Conservation (phyloP, 2,329 filamentous ascomycete species). For the Cladosporium sp. region DNA sequence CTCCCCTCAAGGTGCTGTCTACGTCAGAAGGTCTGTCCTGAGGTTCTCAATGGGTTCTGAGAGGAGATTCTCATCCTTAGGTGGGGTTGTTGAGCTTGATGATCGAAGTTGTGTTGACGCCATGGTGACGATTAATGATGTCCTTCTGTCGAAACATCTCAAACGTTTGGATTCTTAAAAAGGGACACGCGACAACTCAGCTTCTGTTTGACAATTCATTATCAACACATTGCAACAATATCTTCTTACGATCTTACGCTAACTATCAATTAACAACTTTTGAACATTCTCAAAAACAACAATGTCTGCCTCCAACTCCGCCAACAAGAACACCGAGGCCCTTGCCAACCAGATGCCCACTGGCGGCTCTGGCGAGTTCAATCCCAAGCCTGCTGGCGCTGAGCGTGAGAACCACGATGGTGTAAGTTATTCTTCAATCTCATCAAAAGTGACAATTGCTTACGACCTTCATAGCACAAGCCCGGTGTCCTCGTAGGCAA, state of each 20-base stretch:
- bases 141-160: neutral
- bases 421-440: neutral
- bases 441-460: conserved; percentile 6
- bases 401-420: conserved; percentile 13
- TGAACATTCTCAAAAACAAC: neutral
- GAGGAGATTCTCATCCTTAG: neutral
- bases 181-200: conserved; percentile 7
- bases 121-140: conserved; percentile 8
- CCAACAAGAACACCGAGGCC: conserved; percentile 11
- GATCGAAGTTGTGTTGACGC: conserved; percentile 9
- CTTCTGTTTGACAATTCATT: neutral
- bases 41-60: conserved; percentile 1
- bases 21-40: conserved; percentile 1
- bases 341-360: conserved; percentile 14
- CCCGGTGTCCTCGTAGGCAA: conserved; percentile 58
- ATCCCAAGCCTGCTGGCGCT: conserved; percentile 7
- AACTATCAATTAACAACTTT: neutral
- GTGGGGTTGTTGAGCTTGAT: conserved; percentile 7
- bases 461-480: conserved; percentile 50
- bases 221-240: neutral
- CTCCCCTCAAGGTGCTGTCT: neutral
- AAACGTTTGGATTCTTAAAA: neutral
- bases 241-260: neutral
- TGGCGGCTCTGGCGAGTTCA: conserved; percentile 10
- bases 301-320: neutral